Percentiles rank a stretch among this genome's conserved stretches.
Conservation (phyloP, 1,284 basidiomycete genomes). For the Clitocybe nebularis region DNA sequence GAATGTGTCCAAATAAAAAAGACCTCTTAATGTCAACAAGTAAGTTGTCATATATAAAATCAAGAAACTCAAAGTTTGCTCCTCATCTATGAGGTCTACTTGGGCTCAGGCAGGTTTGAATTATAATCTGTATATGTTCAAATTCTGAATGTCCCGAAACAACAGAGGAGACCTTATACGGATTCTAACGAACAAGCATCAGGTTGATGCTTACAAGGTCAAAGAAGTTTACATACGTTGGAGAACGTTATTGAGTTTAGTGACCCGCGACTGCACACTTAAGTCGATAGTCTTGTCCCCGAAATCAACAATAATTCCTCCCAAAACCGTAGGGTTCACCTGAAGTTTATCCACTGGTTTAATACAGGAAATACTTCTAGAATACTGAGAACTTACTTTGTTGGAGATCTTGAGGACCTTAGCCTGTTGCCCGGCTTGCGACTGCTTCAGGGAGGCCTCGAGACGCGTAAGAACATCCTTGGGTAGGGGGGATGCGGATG, state of each 20-base stretch:
- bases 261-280: constrained; percentile 89
- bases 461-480: constrained; percentile 72
- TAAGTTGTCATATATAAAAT: no score
- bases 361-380: neutral
- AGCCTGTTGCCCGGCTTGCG: constrained; percentile 76
- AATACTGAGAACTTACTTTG: constrained; percentile 53
- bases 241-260: constrained; percentile 89
- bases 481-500: constrained; percentile 78
- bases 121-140: no score
- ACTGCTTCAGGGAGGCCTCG: constrained; percentile 82
- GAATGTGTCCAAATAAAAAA: no score
- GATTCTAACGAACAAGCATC: constrained; percentile 25
- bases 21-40: no score
- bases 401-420: constrained; percentile 86
- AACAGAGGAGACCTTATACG: constrained; percentile 23
- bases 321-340: constrained; percentile 86
- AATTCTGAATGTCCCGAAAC: no score
- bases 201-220: constrained; percentile 1
- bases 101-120: no score
- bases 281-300: constrained; percentile 98
- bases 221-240: constrained; percentile 50
- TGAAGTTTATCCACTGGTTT: constrained; percentile 26
- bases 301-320: constrained; percentile 94
- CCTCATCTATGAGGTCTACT: no score
- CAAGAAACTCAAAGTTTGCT: no score